Evolutionary conservation across 495 filamentous ascomycete species (phyloP).

Genomic region (Penicillium maclennaniae): DNA sequence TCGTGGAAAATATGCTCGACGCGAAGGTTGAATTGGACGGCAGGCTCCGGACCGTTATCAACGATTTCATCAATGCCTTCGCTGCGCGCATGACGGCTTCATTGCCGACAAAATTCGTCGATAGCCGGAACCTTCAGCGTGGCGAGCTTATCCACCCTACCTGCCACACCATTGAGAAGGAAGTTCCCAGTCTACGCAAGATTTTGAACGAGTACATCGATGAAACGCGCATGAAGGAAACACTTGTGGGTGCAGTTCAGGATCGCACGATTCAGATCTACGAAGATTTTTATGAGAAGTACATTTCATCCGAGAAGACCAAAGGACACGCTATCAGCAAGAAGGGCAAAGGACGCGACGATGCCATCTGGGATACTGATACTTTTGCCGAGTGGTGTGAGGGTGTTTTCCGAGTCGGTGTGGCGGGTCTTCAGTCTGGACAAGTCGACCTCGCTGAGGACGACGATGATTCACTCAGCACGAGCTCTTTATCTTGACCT

Average conservation of each 20-base stretch:
- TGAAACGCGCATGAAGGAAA: conserved; percentile 58
- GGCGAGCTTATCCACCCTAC: conserved; percentile 39
- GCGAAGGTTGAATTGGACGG: conserved; percentile 80
- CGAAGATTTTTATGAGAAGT: conserved; percentile 56
- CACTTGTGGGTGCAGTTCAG: conserved; percentile 57
- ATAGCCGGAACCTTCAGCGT: conserved; percentile 34
- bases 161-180: conserved; percentile 48
- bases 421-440: conserved; percentile 31
- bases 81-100: conserved; percentile 53
- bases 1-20: conserved; percentile 68
- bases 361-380: conserved; percentile 62
- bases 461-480: conserved; percentile 28
- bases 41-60: conserved; percentile 70
- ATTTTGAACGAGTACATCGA: conserved; percentile 56
- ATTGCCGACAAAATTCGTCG: conserved; percentile 41
- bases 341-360: conserved; percentile 60
- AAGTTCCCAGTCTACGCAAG: conserved; percentile 49
- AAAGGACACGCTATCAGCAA: conserved; percentile 45
- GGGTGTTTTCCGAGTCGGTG: conserved; percentile 52
- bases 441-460: conserved; percentile 34
- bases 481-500: conserved; percentile 12
- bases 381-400: conserved; percentile 59
- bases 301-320: conserved; percentile 39
- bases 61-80: conserved; percentile 66
- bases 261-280: conserved; percentile 58